These are phyloP conservation scores for Porogramme epimiltina DNA, from an alignment of 1,284 basidiomycete species.

Conservation along the genomic window DNA sequence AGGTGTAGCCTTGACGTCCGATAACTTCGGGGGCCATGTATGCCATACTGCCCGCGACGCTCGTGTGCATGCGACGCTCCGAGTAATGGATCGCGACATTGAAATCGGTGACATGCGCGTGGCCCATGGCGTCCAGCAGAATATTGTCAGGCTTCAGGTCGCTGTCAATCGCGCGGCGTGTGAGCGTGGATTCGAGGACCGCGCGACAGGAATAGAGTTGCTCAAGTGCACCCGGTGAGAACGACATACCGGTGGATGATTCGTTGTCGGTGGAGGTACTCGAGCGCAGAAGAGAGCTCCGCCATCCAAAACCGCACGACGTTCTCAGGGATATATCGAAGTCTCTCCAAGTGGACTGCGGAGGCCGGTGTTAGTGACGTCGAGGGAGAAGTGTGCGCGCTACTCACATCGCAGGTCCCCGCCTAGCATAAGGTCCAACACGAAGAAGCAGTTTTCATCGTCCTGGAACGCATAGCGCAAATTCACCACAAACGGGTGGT, in stretches of 20 bases:
- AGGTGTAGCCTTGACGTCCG: constrained; percentile 76
- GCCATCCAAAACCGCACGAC: constrained; percentile 89
- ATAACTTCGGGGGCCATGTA: constrained; percentile 99
- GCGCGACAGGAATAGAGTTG: constrained; percentile 29
- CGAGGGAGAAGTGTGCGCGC: too few relatives aligned
- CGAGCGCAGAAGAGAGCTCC: constrained; percentile 83
- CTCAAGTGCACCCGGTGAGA: neutral
- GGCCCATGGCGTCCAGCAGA: constrained; percentile 87
- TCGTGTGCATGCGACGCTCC: constrained; percentile 81
- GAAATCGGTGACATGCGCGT: constrained; percentile 97
- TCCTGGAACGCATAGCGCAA: constrained; percentile 97
- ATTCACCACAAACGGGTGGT: constrained; percentile 94
- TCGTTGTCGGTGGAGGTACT: constrained; percentile 88
- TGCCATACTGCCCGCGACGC: constrained; percentile 95
- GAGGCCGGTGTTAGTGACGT: neutral
- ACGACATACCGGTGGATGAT: constrained; percentile 90
- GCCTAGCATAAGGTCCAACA: constrained; percentile 94
- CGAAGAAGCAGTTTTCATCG: constrained; percentile 98
- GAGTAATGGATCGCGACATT: constrained; percentile 99
- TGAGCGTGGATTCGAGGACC: constrained; percentile 26
- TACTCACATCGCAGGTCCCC: constrained; percentile 89
- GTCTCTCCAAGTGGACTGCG: constrained; percentile 89
- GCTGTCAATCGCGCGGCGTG: constrained; percentile 40
- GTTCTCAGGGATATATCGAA: constrained; percentile 76
- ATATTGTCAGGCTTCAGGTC: constrained; percentile 98